A percentile compares a stretch with the other conserved stretches of the same genome.
Conservation (phyloP, 2,329 filamentous ascomycete genomes). For the Emmonsia crescens region DNA sequence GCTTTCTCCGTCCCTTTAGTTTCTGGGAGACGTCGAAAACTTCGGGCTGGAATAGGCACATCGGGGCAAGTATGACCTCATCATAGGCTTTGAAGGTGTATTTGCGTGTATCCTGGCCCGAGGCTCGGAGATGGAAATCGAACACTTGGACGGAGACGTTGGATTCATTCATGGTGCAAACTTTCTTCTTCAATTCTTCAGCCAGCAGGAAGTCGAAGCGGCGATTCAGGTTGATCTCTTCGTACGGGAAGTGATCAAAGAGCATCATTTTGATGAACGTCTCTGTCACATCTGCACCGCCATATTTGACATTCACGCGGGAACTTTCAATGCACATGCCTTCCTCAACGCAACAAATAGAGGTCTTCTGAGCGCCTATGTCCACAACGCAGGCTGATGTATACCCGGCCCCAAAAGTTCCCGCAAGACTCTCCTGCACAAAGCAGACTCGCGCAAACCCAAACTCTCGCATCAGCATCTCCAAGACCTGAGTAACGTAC, state of each 20-base stretch:
- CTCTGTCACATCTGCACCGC: conserved; percentile 84
- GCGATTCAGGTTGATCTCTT: conserved; percentile 81
- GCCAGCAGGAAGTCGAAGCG: conserved; percentile 88
- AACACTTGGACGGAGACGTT: conserved; percentile 80
- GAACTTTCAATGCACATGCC: conserved; percentile 92
- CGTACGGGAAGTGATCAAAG: conserved; percentile 88
- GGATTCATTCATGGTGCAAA: conserved; percentile 81
- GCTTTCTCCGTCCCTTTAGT: conserved; percentile 63
- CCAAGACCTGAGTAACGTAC: conserved; percentile 74
- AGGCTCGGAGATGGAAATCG: conserved; percentile 82
- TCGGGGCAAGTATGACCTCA: conserved; percentile 79
- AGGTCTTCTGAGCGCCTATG: conserved; percentile 93
- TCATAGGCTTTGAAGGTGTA: conserved; percentile 97
- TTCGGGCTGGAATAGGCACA: conserved; percentile 84
- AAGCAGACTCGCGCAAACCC: conserved; percentile 84
- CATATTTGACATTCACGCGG: conserved; percentile 86
- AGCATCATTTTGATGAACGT: conserved; percentile 98
- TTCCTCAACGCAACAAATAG: conserved; percentile 92
- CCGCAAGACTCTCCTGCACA: conserved; percentile 90
- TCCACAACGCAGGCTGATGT: conserved; percentile 92
- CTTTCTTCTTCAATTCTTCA: conserved; percentile 89
- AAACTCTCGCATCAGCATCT: conserved; percentile 79
- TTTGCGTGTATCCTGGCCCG: conserved; percentile 80
- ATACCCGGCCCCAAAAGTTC: conserved; percentile 89
- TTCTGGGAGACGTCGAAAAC: conserved; percentile 80